These are phyloP conservation scores for Suillus bovinus DNA, from an alignment of 768 basidiomycete species.

Conservation along the genomic window DNA sequence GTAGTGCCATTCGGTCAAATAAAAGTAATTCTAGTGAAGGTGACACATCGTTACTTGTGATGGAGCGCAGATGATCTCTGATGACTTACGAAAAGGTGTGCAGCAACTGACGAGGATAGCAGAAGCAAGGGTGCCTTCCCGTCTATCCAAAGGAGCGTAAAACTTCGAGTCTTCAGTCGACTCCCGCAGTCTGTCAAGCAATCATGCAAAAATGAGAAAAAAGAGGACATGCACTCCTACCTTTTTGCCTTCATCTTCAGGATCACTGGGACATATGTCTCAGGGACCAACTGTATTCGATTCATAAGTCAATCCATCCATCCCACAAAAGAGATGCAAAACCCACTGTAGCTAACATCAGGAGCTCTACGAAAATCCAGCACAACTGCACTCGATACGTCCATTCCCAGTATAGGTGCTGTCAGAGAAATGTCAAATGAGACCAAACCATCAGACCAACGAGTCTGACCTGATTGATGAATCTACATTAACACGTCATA, in stretches of 20 bases:
- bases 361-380: conserved; percentile 61
- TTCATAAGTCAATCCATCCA: neutral
- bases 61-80: neutral
- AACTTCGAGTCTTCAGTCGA: conserved; percentile 53
- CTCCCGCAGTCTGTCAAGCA: conserved; percentile 47
- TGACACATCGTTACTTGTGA: conserved; percentile 1
- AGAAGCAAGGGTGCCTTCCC: conserved; percentile 41
- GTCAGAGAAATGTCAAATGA: conserved; percentile 5
- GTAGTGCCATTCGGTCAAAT: conserved; percentile 72
- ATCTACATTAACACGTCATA: conserved; percentile 36
- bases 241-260: conserved; percentile 57
- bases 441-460: neutral
- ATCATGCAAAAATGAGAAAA: neutral
- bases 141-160: conserved; percentile 60
- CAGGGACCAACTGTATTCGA: conserved; percentile 56
- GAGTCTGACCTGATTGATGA: conserved; percentile 64
- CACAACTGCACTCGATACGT: conserved; percentile 71
- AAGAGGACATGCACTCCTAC: conserved; percentile 31
- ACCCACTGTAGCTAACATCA: conserved; percentile 52
- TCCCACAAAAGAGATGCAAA: neutral
- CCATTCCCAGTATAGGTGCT: conserved; percentile 73
- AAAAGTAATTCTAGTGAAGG: conserved; percentile 51
- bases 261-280: conserved; percentile 68
- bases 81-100: conserved; percentile 66
- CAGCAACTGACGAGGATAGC: conserved; percentile 62